These are phyloP conservation scores for Gnaphalium uliginosum DNA, from an alignment of 129 eudicot species.

Conservation along the genomic window DNA sequence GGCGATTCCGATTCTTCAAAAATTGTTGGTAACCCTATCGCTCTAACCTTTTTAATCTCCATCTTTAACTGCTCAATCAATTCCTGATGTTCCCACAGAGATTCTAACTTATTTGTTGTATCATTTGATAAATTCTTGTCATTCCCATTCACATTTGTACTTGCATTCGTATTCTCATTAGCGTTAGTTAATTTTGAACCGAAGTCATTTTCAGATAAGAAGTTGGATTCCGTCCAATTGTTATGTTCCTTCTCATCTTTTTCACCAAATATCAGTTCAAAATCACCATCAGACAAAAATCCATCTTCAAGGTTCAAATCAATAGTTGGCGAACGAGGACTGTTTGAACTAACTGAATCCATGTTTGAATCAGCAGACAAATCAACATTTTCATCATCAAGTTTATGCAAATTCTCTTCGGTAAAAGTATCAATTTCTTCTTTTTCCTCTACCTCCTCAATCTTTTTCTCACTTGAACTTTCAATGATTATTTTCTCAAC, in stretches of 20 bases:
- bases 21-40: constrained; percentile 90
- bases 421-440: constrained; percentile 25
- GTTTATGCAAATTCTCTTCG: constrained; percentile 21
- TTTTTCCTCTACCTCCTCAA: constrained; percentile 21
- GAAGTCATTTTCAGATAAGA: constrained; percentile 53
- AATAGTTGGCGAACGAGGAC: constrained; percentile 32
- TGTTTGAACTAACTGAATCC: constrained; percentile 32
- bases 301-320: constrained; percentile 52
- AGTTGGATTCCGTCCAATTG: constrained; percentile 27
- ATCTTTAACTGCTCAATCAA: constrained; percentile 86
- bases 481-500: neutral
- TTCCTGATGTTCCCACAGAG: constrained; percentile 96
- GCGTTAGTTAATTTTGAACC: constrained; percentile 15
- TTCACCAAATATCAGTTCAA: constrained; percentile 36
- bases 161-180: constrained; percentile 11
- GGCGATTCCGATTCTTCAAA: constrained; percentile 87
- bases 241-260: constrained; percentile 19
- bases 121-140: constrained; percentile 30
- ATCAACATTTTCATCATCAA: constrained; percentile 27
- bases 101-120: constrained; percentile 64
- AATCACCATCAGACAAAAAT: constrained; percentile 65
- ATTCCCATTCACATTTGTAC: constrained; percentile 15
- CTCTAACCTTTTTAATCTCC: constrained; percentile 85
- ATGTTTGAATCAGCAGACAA: constrained; percentile 31
- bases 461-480: constrained; percentile 7